These are phyloP conservation scores for Agrocybe pediades DNA, from an alignment of 768 basidiomycete genomes.

Conservation along the genomic window DNA sequence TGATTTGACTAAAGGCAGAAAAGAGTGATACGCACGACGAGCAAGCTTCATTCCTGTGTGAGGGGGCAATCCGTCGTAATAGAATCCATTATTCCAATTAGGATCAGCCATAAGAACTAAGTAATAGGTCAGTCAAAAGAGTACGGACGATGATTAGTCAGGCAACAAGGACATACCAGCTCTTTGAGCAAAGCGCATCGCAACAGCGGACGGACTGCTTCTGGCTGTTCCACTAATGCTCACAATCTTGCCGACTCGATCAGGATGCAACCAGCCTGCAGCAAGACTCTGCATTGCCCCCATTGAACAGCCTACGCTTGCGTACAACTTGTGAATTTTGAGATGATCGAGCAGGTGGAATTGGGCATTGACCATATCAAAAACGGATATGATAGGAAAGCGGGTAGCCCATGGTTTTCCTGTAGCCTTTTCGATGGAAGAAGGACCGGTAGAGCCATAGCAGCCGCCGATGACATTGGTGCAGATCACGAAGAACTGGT, in stretches of 20 bases:
- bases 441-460: constrained; percentile 96
- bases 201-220: constrained; percentile 89
- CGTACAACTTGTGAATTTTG: constrained; percentile 83
- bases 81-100: constrained; percentile 99
- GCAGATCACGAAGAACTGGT: constrained; percentile 91
- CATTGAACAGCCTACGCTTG: constrained; percentile 95
- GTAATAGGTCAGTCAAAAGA: neutral
- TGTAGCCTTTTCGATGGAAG: constrained; percentile 71
- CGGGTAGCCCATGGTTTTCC: constrained; percentile 80
- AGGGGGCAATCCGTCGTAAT: constrained; percentile 93
- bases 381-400: constrained; percentile 91
- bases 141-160: neutral
- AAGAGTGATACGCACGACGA: constrained; percentile 61
- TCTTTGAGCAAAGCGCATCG: constrained; percentile 94
- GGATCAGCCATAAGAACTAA: constrained; percentile 98
- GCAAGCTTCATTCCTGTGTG: constrained; percentile 99
- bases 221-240: constrained; percentile 95
- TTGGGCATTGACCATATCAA: constrained; percentile 97
- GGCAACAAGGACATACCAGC: constrained; percentile 64
- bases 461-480: constrained; percentile 97
- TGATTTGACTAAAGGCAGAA: neutral
- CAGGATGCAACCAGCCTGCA: constrained; percentile 89
- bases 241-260: constrained; percentile 86
- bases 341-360: constrained; percentile 84
- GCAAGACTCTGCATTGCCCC: constrained; percentile 98